Evolutionary conservation across 1,284 basidiomycete species (phyloP).

Genomic region (Rhodofomes roseus): DNA sequence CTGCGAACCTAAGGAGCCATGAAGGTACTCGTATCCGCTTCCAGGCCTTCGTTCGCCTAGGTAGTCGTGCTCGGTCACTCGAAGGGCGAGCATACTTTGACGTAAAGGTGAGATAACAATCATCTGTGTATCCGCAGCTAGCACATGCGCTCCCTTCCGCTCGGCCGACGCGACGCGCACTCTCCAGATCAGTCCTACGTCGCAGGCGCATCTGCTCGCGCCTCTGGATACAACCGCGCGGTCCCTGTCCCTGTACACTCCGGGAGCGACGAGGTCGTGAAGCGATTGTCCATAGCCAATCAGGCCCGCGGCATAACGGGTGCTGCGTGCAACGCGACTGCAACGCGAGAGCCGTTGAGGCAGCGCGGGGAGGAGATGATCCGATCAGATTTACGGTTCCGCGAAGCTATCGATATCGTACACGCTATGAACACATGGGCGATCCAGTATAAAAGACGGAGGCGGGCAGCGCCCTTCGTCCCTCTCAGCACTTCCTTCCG

Average conservation of each 20-base stretch:
- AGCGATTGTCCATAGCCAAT: neutral
- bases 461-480: neutral
- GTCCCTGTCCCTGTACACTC: too few relatives aligned
- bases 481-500: neutral
- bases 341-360: neutral
- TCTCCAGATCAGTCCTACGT: neutral
- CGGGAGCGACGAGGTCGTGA: neutral
- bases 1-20: neutral
- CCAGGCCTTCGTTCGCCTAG: neutral
- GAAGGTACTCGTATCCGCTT: neutral
- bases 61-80: too few relatives aligned
- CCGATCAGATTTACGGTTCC: conserved; percentile 1
- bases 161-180: neutral
- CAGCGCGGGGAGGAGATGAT: neutral
- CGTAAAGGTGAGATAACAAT: neutral
- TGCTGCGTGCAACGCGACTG: neutral
- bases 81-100: neutral
- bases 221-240: too few relatives aligned
- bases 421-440: neutral
- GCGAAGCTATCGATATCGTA: neutral
- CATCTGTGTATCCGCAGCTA: neutral
- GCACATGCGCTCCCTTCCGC: neutral
- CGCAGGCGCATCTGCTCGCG: too few relatives aligned
- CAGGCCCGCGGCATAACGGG: neutral
- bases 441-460: neutral